phyloP scores from a whole-genome alignment of 306 rosid genomes.

The Trifolium repens region DNA sequence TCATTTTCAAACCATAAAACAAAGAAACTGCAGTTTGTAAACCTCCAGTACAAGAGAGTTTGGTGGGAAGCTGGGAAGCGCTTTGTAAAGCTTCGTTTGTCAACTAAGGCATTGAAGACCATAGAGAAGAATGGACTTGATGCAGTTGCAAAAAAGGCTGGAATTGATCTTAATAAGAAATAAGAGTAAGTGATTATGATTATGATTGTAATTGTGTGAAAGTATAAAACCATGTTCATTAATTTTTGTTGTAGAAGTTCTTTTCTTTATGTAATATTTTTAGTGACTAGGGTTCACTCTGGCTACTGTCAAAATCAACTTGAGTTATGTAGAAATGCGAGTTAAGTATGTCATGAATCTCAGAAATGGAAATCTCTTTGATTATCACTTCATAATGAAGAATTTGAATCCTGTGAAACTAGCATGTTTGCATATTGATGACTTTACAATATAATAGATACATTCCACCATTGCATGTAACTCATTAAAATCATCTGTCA shows the following conservation, averaged over 20 bases:
- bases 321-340: slow-evolving; percentile 15
- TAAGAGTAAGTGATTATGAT: slow-evolving; percentile 41
- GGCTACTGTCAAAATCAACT: background rate
- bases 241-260: slow-evolving; percentile 22
- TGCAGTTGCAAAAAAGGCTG: slow-evolving; percentile 97
- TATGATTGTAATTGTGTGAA: slow-evolving; percentile 34
- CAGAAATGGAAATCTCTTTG: slow-evolving; percentile 32
- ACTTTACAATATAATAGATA: background rate
- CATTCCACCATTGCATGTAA: background rate
- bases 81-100: slow-evolving; percentile 79
- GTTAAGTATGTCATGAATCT: slow-evolving; percentile 28
- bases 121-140: slow-evolving; percentile 96
- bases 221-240: slow-evolving; percentile 16
- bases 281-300: background rate
- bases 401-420: background rate
- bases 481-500: background rate
- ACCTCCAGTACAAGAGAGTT: slow-evolving; percentile 87
- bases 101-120: slow-evolving; percentile 93
- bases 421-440: background rate
- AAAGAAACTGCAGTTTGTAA: slow-evolving; percentile 87
- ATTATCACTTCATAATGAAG: background rate
- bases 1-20: slow-evolving; percentile 93
- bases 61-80: slow-evolving; percentile 99
- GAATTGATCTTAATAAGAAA: slow-evolving; percentile 81
- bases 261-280: background rate